A percentile compares a stretch with the other conserved stretches of the same genome.
phyloP scores from a whole-genome alignment of 2,329 filamentous ascomycete genomes.

The Penicillium sp. region DNA sequence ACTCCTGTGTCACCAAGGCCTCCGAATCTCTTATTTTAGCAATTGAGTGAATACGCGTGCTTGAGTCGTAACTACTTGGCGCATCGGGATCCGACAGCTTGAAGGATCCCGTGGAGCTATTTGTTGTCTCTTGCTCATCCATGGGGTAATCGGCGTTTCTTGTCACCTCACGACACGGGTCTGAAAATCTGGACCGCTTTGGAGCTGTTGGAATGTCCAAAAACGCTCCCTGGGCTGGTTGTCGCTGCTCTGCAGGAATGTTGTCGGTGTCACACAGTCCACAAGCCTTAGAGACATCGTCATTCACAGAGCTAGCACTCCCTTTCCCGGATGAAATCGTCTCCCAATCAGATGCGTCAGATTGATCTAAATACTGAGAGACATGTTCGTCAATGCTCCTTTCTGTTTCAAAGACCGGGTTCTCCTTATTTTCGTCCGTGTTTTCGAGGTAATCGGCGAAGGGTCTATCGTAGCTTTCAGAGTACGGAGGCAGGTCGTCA shows the following conservation, averaged over 20 bases:
- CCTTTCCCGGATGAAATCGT: neutral
- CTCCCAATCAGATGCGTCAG: neutral
- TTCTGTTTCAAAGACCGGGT: neutral
- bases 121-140: neutral
- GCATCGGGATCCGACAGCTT: neutral
- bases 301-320: neutral
- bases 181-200: neutral
- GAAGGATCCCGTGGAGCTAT: neutral
- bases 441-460: neutral
- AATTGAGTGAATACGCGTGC: neutral
- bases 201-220: neutral
- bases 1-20: constrained; percentile 6
- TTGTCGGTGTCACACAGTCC: neutral
- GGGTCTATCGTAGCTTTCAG: neutral
- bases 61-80: constrained; percentile 5
- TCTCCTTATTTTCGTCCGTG: neutral
- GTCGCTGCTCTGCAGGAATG: neutral
- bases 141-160: neutral
- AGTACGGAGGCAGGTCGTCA: neutral
- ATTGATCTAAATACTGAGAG: neutral
- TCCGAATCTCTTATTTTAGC: neutral
- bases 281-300: neutral
- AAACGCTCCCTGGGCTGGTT: neutral
- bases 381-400: neutral
- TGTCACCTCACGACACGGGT: neutral